phyloP scores from a whole-genome alignment of 129 eudicot genomes.

The Artemisia argyi region DNA sequence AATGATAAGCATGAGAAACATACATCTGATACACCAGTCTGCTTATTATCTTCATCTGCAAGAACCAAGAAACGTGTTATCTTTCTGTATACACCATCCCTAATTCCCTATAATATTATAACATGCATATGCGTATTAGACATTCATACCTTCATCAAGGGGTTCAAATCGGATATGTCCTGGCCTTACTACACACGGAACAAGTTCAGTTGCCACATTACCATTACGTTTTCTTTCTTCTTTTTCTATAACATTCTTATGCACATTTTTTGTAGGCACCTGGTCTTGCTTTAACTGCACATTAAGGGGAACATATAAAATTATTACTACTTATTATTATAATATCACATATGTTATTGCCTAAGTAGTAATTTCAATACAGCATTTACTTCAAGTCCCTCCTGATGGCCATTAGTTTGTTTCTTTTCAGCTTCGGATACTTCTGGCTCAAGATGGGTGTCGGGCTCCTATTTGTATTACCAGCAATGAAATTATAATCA shows the following conservation, averaged over 20 bases:
- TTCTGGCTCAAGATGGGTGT: conserved; percentile 38
- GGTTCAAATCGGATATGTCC: conserved; percentile 92
- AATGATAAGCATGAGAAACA: conserved; percentile 9
- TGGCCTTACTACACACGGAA: conserved; percentile 70
- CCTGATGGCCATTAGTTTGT: conserved; percentile 36
- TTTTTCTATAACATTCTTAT: conserved; percentile 20
- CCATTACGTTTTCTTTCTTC: conserved; percentile 38
- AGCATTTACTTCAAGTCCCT: conserved; percentile 42
- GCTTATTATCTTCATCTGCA: conserved; percentile 58
- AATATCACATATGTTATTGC: background rate
- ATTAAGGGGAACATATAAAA: conserved; percentile 10
- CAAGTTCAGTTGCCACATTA: conserved; percentile 45
- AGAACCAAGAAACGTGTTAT: conserved; percentile 20
- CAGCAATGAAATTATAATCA: conserved; percentile 13
- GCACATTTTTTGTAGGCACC: conserved; percentile 24
- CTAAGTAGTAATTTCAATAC: background rate
- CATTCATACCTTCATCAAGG: conserved; percentile 54
- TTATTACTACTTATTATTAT: background rate
- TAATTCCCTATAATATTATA: background rate
- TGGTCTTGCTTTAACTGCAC: conserved; percentile 67
- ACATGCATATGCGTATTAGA: conserved; percentile 2
- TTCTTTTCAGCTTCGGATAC: conserved; percentile 30
- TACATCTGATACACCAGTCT: conserved; percentile 52
- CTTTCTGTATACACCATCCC: conserved; percentile 5
- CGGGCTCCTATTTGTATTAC: conserved; percentile 32